Evolutionary conservation across 2,329 filamentous ascomycete species (phyloP), one percentile per base, ranked within the genome.

Genomic region (Pyricularia grisea): DNA sequence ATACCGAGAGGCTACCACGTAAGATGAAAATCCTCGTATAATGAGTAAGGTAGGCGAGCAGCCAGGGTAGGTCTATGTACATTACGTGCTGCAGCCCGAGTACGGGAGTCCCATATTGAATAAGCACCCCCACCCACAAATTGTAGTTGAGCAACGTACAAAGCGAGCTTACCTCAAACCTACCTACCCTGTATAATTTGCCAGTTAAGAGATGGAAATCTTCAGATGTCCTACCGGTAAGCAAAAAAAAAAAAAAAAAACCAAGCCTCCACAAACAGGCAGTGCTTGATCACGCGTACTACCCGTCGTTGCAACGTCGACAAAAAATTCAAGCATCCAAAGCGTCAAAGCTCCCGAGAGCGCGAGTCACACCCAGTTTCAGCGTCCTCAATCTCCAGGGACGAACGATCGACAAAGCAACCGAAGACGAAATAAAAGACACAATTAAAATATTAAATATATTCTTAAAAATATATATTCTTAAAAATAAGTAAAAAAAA

Each of bases 361-460:
- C 42, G 42, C 42, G 42, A 50, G 42, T 50, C 42, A 50, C 36
- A 42, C 17, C 42, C 42, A n/a, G 42, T 50, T 50, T 50, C 42
- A 50, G 42, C 42, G 17, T 1, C 42, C 12, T n/a, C 42, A n/a
- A 50, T n/a, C 20, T 50, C 14, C 42, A 25, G 60, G 60, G 60
- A 30, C 11, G 17, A 23, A 63, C 20, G 60, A 36, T 36, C 33
- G 33, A 58, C 58, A 31, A 55, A 31, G 17, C 33, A 20, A 65
- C 58, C 50, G 30, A 64, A 65, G 42, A 42, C 65, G 68, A 71
- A 71, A 7, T 71, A 67, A 72, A 69, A 68, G 69, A 71, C 7
- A 64, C 12, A 14, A 14, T 36, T 36, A 14, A 36, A 36, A 36
- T 36, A 36, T 36, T 14, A 36, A 36, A 33, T 7, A 11, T 33